A percentile compares a stretch with the other conserved stretches of the same genome.
Evolutionary conservation across 1,284 basidiomycete species (phyloP).

Genomic region (Ceratobasidium theobromae): DNA sequence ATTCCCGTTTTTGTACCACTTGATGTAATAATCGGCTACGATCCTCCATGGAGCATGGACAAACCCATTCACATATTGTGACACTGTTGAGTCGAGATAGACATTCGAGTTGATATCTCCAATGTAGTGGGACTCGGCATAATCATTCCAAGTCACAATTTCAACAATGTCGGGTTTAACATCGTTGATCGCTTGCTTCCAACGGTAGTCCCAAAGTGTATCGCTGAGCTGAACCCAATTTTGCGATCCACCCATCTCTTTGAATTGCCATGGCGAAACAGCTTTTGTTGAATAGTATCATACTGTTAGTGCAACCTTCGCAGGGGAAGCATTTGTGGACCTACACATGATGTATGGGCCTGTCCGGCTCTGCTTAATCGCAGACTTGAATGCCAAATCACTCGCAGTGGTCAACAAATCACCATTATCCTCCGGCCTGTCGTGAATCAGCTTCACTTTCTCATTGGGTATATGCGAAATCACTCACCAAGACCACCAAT

Average conservation of each 20-base stretch:
- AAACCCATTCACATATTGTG: constrained; percentile 43
- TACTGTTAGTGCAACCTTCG: constrained; percentile 36
- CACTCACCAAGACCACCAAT: constrained; percentile 46
- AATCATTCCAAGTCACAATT: constrained; percentile 40
- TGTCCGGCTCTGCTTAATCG: constrained; percentile 35
- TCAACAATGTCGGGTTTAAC: constrained; percentile 49
- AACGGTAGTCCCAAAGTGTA: constrained; percentile 44
- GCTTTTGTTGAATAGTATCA: constrained; percentile 39
- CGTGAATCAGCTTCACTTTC: not conserved
- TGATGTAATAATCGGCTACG: constrained; percentile 44
- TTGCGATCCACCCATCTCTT: constrained; percentile 45
- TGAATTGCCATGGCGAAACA: constrained; percentile 52
- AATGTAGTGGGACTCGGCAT: constrained; percentile 39
- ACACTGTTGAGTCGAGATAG: constrained; percentile 40
- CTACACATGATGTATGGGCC: constrained; percentile 46
- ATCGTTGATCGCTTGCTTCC: constrained; percentile 42
- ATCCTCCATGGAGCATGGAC: constrained; percentile 42
- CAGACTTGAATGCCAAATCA: constrained; percentile 40
- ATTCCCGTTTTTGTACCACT: constrained; percentile 42
- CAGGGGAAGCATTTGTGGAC: constrained; percentile 37
- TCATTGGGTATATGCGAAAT: not conserved
- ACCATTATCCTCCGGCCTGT: constrained; percentile 41
- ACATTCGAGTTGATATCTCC: constrained; percentile 43
- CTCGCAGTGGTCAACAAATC: constrained; percentile 42
- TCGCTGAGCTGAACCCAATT: constrained; percentile 47